Base-by-base conservation (phyloP, 805 yeast genomes). In the Wickerhamomyces xylosicus region DNA sequence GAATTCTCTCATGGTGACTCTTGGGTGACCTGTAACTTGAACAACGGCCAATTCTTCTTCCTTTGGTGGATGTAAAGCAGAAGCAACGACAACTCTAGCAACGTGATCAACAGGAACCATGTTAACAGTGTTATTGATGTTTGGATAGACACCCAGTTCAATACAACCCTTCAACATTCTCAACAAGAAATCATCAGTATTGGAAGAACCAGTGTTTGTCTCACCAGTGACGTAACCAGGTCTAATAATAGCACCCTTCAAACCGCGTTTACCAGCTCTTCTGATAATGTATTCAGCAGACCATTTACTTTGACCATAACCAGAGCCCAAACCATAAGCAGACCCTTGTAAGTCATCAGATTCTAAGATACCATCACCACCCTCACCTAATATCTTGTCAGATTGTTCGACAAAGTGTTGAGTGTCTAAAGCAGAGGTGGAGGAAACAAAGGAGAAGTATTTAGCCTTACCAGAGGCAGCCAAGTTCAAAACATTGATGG, bases 91-190 rank as follows among this genome's bases (percentile, higher is more conserved):
- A 19, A 87, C 85, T 35, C 95, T 73, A 1, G 99, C 97, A 47
- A 92, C 98, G 54, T 92, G 98, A 52, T 94, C 97, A 34, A 92
- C 98, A 3, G 98, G 98, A 18, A 86, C 97, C 83, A 89, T 86
- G 62, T 92, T 92, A 31, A 90, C 95, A 35, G 79, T 74, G 67
- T 92, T 92, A 48, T 74, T 61, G 48, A 92, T 87, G 53, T 82
- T 83, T 27, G 99, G 98, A 50, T 74, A 81, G 37, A 69, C 66
- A 10, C 95, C 95, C 42, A 94, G 63, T 62, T 92, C 95, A 38
- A 79, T 79, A 61, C 94, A 80, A 25, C 99, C 97, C 68, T 92
- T 92, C 65, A 92, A 68, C 84, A 89, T 83, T 61, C 99, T 75
- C 47, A 90, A 67, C 54, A 92, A 67, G 79, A 90, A 92, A 62